These are phyloP conservation scores for Agrocybe praecox DNA, from an alignment of 768 basidiomycete genomes.

Conservation along the genomic window DNA sequence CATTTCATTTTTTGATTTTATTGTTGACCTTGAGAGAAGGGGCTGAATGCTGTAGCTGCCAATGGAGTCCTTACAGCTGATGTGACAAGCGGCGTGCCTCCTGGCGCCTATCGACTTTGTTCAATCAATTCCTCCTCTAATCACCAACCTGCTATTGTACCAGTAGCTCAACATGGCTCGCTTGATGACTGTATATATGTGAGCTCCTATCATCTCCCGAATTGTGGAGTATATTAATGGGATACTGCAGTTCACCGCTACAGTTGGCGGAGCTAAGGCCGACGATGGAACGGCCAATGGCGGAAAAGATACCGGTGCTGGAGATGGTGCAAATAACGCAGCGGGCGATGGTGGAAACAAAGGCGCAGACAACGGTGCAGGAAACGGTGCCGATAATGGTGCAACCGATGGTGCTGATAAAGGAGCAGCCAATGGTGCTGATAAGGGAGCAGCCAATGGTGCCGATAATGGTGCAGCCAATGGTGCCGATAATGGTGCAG, in stretches of 20 bases:
- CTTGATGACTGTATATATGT: conserved; percentile 66
- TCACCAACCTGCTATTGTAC: conserved; percentile 59
- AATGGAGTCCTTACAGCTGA: conserved; percentile 51
- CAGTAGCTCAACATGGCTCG: conserved; percentile 62
- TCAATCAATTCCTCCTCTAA: conserved; percentile 60
- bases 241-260: conserved; percentile 7
- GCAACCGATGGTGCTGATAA: background rate
- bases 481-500: background rate
- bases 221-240: background rate
- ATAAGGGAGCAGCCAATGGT: background rate
- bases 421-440: background rate
- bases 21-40: conserved; percentile 41
- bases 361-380: background rate
- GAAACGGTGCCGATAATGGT: background rate
- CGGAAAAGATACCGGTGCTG: background rate
- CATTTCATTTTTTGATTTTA: background rate
- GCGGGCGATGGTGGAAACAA: background rate
- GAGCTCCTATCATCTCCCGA: conserved; percentile 29
- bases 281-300: background rate
- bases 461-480: background rate
- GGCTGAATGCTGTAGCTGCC: conserved; percentile 44
- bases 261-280: conserved; percentile 7
- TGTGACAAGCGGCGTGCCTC: conserved; percentile 58
- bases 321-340: conserved; percentile 6
- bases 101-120: conserved; percentile 59